phyloP scores from a whole-genome alignment of 2,329 filamentous ascomycete genomes.

The Beauveria asiatica region DNA sequence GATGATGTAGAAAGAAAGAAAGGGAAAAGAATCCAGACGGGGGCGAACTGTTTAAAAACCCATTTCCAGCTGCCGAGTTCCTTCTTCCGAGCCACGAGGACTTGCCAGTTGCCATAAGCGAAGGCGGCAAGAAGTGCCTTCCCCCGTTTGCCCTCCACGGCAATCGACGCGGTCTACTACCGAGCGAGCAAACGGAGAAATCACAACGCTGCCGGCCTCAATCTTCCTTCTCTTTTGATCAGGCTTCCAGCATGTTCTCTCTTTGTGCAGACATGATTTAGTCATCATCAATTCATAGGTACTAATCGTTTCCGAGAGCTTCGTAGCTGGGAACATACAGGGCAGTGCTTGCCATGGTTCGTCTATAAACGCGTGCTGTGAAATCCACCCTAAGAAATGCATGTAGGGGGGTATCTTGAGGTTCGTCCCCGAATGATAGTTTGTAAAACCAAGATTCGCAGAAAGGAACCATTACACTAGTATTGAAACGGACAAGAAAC shows the following conservation, averaged over 20 bases:
- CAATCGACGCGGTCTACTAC: not conserved
- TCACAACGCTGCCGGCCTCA: not conserved
- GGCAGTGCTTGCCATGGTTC: not conserved
- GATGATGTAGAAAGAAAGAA: constrained; percentile 6
- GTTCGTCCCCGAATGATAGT: not conserved
- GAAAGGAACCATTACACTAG: not conserved
- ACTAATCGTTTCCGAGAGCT: constrained; percentile 4
- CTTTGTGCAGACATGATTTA: not conserved
- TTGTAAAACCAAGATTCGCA: not conserved
- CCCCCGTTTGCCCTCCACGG: not conserved
- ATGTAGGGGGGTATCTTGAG: not conserved
- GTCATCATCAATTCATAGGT: constrained; percentile 6
- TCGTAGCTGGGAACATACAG: not conserved
- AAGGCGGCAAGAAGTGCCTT: not conserved
- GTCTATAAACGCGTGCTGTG: constrained; percentile 5
- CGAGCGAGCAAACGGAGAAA: not conserved
- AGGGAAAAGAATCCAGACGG: not conserved
- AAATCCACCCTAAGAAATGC: not conserved
- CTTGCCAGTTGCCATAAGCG: not conserved
- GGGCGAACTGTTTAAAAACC: constrained; percentile 1
- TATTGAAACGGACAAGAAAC: not conserved
- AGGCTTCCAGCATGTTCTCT: not conserved
- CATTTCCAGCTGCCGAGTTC: not conserved
- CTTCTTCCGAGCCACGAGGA: not conserved
- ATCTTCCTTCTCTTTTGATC: not conserved